These are phyloP conservation scores for Mycena latifolia DNA, from an alignment of 768 basidiomycete genomes.

Conservation along the genomic window DNA sequence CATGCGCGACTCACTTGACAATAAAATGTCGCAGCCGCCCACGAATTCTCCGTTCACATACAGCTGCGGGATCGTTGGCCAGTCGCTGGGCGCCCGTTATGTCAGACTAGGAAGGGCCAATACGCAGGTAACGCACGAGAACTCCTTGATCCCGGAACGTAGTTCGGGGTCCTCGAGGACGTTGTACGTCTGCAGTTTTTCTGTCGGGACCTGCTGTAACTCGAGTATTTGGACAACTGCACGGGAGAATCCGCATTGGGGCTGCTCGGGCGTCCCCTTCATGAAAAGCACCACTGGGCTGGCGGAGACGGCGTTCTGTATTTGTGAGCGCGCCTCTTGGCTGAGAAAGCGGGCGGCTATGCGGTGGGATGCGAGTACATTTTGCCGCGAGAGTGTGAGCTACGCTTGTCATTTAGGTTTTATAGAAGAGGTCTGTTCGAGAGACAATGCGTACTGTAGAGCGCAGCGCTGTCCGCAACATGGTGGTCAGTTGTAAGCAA, in stretches of 20 bases:
- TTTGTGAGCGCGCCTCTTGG: conserved; percentile 68
- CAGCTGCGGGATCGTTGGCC: conserved; percentile 98
- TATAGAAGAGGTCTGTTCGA: background rate
- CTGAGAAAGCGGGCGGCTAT: conserved; percentile 63
- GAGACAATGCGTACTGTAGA: conserved; percentile 21
- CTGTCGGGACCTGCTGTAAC: conserved; percentile 80
- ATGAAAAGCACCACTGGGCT: conserved; percentile 96
- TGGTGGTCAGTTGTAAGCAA: conserved; percentile 1
- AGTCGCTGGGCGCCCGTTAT: conserved; percentile 69
- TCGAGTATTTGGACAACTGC: conserved; percentile 94
- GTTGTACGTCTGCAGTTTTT: conserved; percentile 92
- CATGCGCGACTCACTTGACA: conserved; percentile 76
- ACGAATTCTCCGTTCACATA: conserved; percentile 97
- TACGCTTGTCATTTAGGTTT: background rate
- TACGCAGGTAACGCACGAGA: conserved; percentile 77
- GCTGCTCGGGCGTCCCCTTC: conserved; percentile 92
- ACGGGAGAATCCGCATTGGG: conserved; percentile 96
- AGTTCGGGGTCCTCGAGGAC: conserved; percentile 90
- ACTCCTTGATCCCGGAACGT: conserved; percentile 92
- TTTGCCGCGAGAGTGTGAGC: conserved; percentile 19
- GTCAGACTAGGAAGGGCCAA: background rate
- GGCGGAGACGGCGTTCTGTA: conserved; percentile 79
- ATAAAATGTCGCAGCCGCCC: conserved; percentile 95
- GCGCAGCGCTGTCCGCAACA: conserved; percentile 27
- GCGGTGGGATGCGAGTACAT: conserved; percentile 11